Evolutionary conservation across 768 basidiomycete species (phyloP), one percentile per base, ranked within the genome.

Genomic region (Cubamyces sp.): DNA sequence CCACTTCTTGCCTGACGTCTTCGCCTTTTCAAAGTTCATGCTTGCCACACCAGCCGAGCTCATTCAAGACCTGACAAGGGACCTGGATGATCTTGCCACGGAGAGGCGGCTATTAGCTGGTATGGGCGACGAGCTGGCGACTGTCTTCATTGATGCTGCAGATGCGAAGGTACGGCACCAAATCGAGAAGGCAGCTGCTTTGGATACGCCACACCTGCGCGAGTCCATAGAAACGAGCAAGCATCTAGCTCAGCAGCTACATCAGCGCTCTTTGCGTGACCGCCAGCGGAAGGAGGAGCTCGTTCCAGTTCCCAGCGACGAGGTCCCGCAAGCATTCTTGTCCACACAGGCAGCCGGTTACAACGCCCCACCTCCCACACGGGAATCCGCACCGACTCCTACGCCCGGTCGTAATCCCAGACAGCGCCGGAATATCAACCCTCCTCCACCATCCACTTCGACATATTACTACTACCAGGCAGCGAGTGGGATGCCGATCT

Each of bases 401-500:
- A 72, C 74, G 2, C 25, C 66, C 45, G 81, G 78, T 46, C 83
- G 80, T 62, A 75, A 68, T 50, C 83, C 82, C 37, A 82, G 83
- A 59, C 86, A 86, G 55, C 85, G 91, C 28, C 84, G 86, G 60
- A 94, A 94, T 71, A 74, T 94, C 66, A 94, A 94, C 68, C 91
- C 92, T 0, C 91, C 91, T 2, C 91, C 92, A 3, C 91, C 90
- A 18, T 91, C 91, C 18, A 90, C 91, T 16, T 90, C 92, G 11
- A 90, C 93, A 9, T 99, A 96, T 76, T 95, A 91, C 72, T 99
- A 91, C 75, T 99, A 98, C 74, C 97, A 98, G 74, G 91, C 94
- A 18, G 87, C 93, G 0, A 91, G 92, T 1, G 97, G 97, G 14
- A 81, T 91, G 59, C 91, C 94, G 11, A 82, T 97, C 67, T 99